A percentile compares a stretch with the other conserved stretches of the same genome.
Conservation (phyloP, 148 eudicot species). For the Drosera capensis region DNA sequence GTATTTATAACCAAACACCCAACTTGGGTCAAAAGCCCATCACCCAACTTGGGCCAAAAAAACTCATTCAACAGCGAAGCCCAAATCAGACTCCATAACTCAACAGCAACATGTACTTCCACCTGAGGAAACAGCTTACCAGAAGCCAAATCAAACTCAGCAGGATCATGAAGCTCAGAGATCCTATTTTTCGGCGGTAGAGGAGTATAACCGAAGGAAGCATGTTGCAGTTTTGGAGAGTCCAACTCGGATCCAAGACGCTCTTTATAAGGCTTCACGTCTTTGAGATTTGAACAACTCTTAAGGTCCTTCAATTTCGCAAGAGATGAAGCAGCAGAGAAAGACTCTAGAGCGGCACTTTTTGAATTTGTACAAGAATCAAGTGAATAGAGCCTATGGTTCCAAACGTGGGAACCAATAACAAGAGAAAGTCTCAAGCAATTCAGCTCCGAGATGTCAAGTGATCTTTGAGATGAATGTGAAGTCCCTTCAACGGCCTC, state of each 20-base stretch:
- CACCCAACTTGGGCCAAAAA: no score
- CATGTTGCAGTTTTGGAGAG: constrained; percentile 9
- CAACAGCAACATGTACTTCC: constrained; percentile 10
- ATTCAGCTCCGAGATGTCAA: constrained; percentile 70
- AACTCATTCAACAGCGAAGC: no score
- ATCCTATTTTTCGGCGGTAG: constrained; percentile 9
- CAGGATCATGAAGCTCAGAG: constrained; percentile 11
- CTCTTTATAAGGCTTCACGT: constrained; percentile 11
- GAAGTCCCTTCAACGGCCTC: constrained; percentile 22
- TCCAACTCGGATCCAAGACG: constrained; percentile 12
- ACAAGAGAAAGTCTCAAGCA: constrained; percentile 60
- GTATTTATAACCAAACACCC: no score
- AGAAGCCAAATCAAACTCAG: constrained; percentile 13
- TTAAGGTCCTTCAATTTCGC: constrained; percentile 18
- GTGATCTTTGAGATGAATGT: constrained; percentile 12
- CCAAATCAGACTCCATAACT: no score
- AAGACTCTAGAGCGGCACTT: constrained; percentile 16
- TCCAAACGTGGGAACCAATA: constrained; percentile 57
- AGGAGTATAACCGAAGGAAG: constrained; percentile 1
- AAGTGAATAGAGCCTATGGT: constrained; percentile 52
- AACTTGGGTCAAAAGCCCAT: no score
- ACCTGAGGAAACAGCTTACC: constrained; percentile 10
- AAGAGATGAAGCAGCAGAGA: constrained; percentile 16
- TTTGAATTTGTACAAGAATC: constrained; percentile 42
- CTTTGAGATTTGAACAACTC: constrained; percentile 13